phyloP scores from a whole-genome alignment of 2,329 filamentous ascomycete species.

The Rutstroemia sp. region DNA sequence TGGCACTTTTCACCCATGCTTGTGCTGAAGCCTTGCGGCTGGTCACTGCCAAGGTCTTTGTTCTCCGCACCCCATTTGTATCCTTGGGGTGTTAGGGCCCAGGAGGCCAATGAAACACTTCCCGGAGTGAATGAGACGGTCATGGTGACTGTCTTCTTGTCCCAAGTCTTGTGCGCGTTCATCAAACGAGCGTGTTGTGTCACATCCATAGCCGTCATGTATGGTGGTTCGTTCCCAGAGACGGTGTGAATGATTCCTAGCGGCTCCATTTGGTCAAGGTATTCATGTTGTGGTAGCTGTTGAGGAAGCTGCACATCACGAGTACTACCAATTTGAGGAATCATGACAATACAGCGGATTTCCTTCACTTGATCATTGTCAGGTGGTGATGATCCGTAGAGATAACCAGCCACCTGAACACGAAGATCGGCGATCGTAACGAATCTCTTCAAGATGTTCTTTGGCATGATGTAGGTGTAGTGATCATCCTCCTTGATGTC shows the following conservation, averaged over 20 bases:
- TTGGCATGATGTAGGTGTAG: conserved; percentile 96
- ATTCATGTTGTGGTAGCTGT: conserved; percentile 85
- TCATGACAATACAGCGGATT: conserved; percentile 92
- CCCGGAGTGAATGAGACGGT: conserved; percentile 95
- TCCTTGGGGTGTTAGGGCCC: conserved; percentile 83
- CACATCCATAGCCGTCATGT: conserved; percentile 93
- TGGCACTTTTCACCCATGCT: conserved; percentile 94
- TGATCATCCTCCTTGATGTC: conserved; percentile 83
- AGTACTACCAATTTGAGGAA: conserved; percentile 90
- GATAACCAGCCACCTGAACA: conserved; percentile 91
- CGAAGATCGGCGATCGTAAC: conserved; percentile 95
- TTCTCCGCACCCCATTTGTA: conserved; percentile 98
- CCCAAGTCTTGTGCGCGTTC: conserved; percentile 72
- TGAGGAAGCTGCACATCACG: conserved; percentile 88
- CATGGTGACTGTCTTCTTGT: conserved; percentile 86
- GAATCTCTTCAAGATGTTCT: conserved; percentile 97
- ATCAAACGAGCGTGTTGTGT: conserved; percentile 90
- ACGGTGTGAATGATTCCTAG: conserved; percentile 93
- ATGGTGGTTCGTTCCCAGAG: conserved; percentile 87
- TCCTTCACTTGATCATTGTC: conserved; percentile 98
- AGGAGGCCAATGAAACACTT: conserved; percentile 88
- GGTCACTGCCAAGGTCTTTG: conserved; percentile 84
- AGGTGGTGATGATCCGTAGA: conserved; percentile 86
- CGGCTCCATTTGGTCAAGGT: conserved; percentile 78
- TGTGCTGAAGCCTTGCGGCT: conserved; percentile 88